These are phyloP conservation scores for Lodderomyces jiufengensis DNA, from an alignment of 1,139 yeast genomes.

Conservation along the genomic window DNA sequence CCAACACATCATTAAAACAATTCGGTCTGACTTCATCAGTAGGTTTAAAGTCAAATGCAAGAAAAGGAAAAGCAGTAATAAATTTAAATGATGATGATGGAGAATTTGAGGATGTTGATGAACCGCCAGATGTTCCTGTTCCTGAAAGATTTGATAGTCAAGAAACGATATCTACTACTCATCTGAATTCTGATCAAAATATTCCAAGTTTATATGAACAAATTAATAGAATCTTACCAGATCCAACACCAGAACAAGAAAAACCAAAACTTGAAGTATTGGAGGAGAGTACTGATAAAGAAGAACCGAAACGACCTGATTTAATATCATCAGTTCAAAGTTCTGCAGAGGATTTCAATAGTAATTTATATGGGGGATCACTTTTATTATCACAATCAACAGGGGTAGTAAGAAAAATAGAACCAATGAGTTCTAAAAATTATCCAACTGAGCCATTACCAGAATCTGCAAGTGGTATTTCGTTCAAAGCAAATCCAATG, in stretches of 20 bases:
- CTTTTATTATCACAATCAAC: slow-evolving; percentile 44
- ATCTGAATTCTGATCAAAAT: slow-evolving; percentile 10
- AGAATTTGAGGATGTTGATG: slow-evolving; percentile 29
- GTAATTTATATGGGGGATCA: slow-evolving; percentile 43
- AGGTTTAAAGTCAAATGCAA: slow-evolving; percentile 39
- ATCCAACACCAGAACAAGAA: slow-evolving; percentile 10
- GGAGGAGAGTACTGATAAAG: neutral
- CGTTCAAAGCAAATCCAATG: slow-evolving; percentile 35
- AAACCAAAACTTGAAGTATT: slow-evolving; percentile 2
- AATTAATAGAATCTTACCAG: slow-evolving; percentile 14
- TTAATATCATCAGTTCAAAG: slow-evolving; percentile 15
- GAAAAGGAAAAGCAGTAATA: slow-evolving; percentile 41
- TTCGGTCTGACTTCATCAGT: slow-evolving; percentile 12
- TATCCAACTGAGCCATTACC: slow-evolving; percentile 15
- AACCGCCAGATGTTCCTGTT: slow-evolving; percentile 10
- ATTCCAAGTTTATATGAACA: slow-evolving; percentile 16
- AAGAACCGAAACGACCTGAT: slow-evolving; percentile 3
- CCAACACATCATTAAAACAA: slow-evolving; percentile 37
- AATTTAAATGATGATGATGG: slow-evolving; percentile 34
- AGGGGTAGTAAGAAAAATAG: slow-evolving; percentile 39
- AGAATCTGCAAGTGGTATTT: slow-evolving; percentile 31
- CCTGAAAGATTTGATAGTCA: slow-evolving; percentile 16
- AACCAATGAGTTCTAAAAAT: slow-evolving; percentile 15
- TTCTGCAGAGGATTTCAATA: slow-evolving; percentile 31
- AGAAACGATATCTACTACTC: slow-evolving; percentile 11